Conservation (phyloP, 1,284 basidiomycete genomes). For the Malassezia sympodialis region DNA sequence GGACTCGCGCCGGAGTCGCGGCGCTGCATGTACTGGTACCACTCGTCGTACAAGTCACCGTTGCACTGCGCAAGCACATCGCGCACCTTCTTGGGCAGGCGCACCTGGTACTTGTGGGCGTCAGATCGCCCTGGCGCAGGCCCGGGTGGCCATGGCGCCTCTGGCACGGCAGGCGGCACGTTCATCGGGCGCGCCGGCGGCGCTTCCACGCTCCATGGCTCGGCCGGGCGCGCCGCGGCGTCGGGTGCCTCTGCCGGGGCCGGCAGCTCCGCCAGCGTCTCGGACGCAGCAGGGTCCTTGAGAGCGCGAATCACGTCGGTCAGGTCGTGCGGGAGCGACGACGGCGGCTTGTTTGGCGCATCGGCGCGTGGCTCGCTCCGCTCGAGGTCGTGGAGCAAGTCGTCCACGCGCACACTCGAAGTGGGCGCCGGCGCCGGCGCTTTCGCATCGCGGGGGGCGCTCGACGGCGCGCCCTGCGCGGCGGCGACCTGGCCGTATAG, state of each 20-base stretch:
- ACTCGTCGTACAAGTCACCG: slow-evolving; percentile 2
- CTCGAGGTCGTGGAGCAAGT: background rate
- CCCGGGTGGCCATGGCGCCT: slow-evolving; percentile 2
- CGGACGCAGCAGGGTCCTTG: background rate
- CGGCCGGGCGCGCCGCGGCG: background rate
- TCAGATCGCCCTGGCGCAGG: background rate
- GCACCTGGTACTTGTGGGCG: background rate
- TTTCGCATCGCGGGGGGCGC: background rate
- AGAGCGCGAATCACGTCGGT: background rate
- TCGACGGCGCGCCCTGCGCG: background rate
- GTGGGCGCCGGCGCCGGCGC: background rate
- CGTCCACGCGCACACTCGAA: background rate
- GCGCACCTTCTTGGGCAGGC: background rate
- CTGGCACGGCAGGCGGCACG: slow-evolving; percentile 2
- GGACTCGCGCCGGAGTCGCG: background rate
- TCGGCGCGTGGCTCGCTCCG: background rate
- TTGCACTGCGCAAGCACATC: slow-evolving; percentile 8
- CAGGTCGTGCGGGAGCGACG: background rate
- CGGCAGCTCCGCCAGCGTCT: background rate
- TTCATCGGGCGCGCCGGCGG: slow-evolving; percentile 12
- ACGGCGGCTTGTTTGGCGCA: background rate
- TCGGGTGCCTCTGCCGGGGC: background rate
- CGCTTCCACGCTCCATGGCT: background rate
- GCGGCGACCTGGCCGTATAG: slow-evolving; percentile 2
- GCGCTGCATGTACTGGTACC: slow-evolving; percentile 5